These are phyloP conservation scores for Starmera pachycereana DNA, from an alignment of 805 yeast species.

Conservation along the genomic window DNA sequence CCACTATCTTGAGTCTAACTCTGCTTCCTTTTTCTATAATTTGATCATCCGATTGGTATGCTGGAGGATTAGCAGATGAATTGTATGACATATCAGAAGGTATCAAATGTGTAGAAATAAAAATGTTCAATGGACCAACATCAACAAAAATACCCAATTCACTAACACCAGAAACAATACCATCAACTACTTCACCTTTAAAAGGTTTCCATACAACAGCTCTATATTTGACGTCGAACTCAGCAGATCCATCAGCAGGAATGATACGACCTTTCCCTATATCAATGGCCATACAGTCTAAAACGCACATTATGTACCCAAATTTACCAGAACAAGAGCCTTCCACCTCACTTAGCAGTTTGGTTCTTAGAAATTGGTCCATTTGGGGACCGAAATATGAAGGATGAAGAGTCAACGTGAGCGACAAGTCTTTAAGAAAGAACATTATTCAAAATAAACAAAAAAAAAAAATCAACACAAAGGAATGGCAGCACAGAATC, in stretches of 20 bases:
- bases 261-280: conserved; percentile 90
- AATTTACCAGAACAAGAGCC: conserved; percentile 99
- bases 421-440: conserved; percentile 72
- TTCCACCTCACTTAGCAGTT: conserved; percentile 89
- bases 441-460: conserved; percentile 21
- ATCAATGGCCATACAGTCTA: conserved; percentile 89
- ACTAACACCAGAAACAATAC: conserved; percentile 86
- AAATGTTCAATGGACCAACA: conserved; percentile 93
- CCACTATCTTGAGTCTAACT: conserved; percentile 90
- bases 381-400: conserved; percentile 96
- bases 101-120: conserved; percentile 88
- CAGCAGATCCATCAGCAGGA: conserved; percentile 90
- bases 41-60: conserved; percentile 91
- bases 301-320: conserved; percentile 92
- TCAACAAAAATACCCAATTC: conserved; percentile 96
- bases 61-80: conserved; percentile 97
- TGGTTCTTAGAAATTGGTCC: conserved; percentile 87
- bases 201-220: conserved; percentile 98
- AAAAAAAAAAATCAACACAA: no score
- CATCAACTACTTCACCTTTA: conserved; percentile 98
- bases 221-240: conserved; percentile 88
- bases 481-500: no score
- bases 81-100: conserved; percentile 91
- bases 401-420: conserved; percentile 90
- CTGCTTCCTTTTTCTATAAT: conserved; percentile 89